Base-by-base conservation (phyloP, 1,284 basidiomycete species). In the Phaffia rhodozyma region DNA sequence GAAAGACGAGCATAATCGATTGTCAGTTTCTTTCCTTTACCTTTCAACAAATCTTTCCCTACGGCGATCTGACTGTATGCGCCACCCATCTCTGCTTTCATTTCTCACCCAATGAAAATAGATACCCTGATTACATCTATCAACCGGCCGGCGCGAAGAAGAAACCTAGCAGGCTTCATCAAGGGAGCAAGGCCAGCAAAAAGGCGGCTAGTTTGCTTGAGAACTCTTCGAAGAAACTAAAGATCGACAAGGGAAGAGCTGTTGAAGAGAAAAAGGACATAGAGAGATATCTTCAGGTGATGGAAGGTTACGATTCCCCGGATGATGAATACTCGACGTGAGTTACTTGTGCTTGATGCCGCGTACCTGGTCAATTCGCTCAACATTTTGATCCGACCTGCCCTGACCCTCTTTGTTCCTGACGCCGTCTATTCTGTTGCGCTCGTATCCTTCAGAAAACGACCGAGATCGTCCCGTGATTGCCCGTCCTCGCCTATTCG, bases 121-220 rank as follows among this genome's bases (percentile, higher is more conserved):
- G 62, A 0, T 59, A 64, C 23, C 62, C 62, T 1, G 56, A 64
- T 49, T 64, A 64, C 48, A 32, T 58, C 53, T 64, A 64, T 27
- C 58, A 59, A 25, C 62, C 62, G 1, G 21, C 30, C 6, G 50
- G 29, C 11, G 62, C 59, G 4, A 49, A 43, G 21, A n/a, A 32
- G 1, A 60, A 53, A 29, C 38, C 62, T 6, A 43, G 47, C 4
- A 59, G 55, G 25, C 49, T 52, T n/a, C 50, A 54, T 20, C 29
- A 34, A 18, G 62, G 62, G 23, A 60, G 57, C 51, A 63, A 63
- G 52, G 57, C 57, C 9, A 43, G 32, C 51, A 23, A 54, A 9
- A 63, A 48, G 34, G 56, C 57, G 9, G 56, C 49, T 9, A 58
- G 58, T 1, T 16, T n/a, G 2, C 27, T 55, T 16, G 43, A 51